Conservation (phyloP, 2,329 filamentous ascomycete species). For the Verticillium nubilum region DNA sequence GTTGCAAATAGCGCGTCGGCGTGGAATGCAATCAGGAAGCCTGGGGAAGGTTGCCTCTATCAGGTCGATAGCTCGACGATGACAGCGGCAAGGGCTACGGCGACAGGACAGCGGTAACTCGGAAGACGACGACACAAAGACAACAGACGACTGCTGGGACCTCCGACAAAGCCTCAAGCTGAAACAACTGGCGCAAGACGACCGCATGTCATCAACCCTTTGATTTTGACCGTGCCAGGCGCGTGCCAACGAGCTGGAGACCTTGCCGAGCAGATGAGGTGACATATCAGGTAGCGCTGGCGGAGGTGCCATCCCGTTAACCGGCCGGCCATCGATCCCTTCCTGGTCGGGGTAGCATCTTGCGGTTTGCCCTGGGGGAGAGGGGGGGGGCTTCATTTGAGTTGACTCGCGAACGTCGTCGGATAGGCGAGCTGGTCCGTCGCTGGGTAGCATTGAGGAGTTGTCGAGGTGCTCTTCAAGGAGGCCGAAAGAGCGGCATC, state of each 20-base stretch:
- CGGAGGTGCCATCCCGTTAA: not conserved
- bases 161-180: not conserved
- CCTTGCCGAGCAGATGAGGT: not conserved
- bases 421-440: not conserved
- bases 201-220: not conserved
- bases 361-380: too few species aligned
- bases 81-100: too few species aligned
- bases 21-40: not conserved
- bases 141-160: not conserved
- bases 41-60: not conserved
- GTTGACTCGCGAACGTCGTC: not conserved
- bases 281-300: not conserved
- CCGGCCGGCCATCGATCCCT: not conserved
- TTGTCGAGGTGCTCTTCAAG: too few species aligned
- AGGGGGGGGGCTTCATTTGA: not conserved
- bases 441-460: not conserved
- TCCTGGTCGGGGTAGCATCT: not conserved
- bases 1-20: not conserved
- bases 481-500: not conserved
- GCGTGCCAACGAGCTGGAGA: not conserved
- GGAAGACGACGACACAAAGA: too few species aligned
- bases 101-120: not conserved
- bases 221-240: not conserved
- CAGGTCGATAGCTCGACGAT: not conserved
- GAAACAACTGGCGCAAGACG: not conserved